A percentile compares a stretch with the other conserved stretches of the same genome.
phyloP scores from a whole-genome alignment of 2,329 filamentous ascomycete genomes.

The Akanthomyces muscarius region DNA sequence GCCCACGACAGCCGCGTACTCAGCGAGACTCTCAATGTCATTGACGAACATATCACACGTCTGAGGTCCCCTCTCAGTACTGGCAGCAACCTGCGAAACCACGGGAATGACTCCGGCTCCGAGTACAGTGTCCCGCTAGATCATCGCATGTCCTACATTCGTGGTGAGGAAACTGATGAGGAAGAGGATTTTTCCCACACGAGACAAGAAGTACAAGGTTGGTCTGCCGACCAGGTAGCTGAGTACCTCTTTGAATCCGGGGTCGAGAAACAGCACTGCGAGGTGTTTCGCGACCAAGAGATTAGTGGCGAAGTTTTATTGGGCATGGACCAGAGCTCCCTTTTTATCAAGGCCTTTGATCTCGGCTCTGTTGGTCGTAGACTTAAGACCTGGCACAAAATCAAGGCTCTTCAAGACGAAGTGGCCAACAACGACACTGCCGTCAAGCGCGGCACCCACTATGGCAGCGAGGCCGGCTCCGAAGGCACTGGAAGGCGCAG shows the following conservation, averaged over 20 bases:
- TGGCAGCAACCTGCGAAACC: slow-evolving; percentile 41
- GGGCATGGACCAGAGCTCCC: slow-evolving; percentile 90
- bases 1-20: slow-evolving; percentile 66
- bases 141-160: slow-evolving; percentile 82
- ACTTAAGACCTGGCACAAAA: slow-evolving; percentile 94
- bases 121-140: slow-evolving; percentile 80
- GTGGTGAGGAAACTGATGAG: slow-evolving; percentile 91
- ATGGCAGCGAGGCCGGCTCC: slow-evolving; percentile 56
- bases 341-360: slow-evolving; percentile 94
- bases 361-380: slow-evolving; percentile 85
- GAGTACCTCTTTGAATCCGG: slow-evolving; percentile 83
- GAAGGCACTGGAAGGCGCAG: slow-evolving; percentile 49
- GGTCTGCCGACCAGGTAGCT: slow-evolving; percentile 78
- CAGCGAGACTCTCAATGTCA: slow-evolving; percentile 91
- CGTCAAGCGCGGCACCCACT: slow-evolving; percentile 51
- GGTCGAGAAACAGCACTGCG: slow-evolving; percentile 84
- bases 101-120: slow-evolving; percentile 73
- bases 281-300: slow-evolving; percentile 93
- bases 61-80: slow-evolving; percentile 58
- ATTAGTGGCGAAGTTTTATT: slow-evolving; percentile 90
- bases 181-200: slow-evolving; percentile 75
- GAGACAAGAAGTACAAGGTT: slow-evolving; percentile 68
- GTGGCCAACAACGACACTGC: slow-evolving; percentile 51
- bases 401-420: slow-evolving; percentile 87
- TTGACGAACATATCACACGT: slow-evolving; percentile 94